These are phyloP conservation scores for Aspergillus sclerotialis DNA, from an alignment of 2,329 filamentous ascomycete species.

Conservation along the genomic window DNA sequence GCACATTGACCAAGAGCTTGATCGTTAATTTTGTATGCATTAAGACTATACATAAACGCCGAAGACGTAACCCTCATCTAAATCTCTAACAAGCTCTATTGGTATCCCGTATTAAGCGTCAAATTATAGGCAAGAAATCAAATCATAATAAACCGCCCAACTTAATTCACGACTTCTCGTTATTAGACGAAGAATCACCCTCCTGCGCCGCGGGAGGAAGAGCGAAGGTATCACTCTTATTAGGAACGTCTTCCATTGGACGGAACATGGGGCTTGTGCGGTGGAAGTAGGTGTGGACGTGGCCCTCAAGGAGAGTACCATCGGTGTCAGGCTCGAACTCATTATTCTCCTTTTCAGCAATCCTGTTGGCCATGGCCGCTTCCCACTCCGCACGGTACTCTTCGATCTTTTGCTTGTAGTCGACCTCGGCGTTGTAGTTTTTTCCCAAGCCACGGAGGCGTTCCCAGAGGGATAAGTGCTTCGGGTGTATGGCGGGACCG, in stretches of 20 bases:
- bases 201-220: slow-evolving; percentile 28
- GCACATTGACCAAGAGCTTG: too few species aligned
- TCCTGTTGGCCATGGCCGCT: slow-evolving; percentile 39
- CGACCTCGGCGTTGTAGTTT: slow-evolving; percentile 72
- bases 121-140: too few species aligned
- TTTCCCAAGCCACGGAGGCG: slow-evolving; percentile 70
- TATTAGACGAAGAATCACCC: slow-evolving; percentile 13
- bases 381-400: slow-evolving; percentile 66
- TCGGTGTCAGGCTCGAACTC: slow-evolving; percentile 32
- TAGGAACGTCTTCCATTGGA: slow-evolving; percentile 20
- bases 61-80: too few species aligned
- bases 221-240: slow-evolving; percentile 25
- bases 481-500: slow-evolving; percentile 83
- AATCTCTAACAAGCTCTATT: too few species aligned
- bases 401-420: slow-evolving; percentile 76
- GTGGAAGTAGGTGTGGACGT: slow-evolving; percentile 49
- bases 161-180: slow-evolving; percentile 15
- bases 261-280: slow-evolving; percentile 42
- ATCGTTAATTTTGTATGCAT: too few species aligned
- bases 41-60: too few species aligned
- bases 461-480: slow-evolving; percentile 86
- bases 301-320: slow-evolving; percentile 41
- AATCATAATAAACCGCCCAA: slow-evolving; percentile 3
- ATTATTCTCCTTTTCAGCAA: slow-evolving; percentile 41
- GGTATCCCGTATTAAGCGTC: too few species aligned